A percentile compares a stretch with the other conserved stretches of the same genome.
Conservation (phyloP, 2,329 filamentous ascomycete species). For the Pezicula neosporulosa region DNA sequence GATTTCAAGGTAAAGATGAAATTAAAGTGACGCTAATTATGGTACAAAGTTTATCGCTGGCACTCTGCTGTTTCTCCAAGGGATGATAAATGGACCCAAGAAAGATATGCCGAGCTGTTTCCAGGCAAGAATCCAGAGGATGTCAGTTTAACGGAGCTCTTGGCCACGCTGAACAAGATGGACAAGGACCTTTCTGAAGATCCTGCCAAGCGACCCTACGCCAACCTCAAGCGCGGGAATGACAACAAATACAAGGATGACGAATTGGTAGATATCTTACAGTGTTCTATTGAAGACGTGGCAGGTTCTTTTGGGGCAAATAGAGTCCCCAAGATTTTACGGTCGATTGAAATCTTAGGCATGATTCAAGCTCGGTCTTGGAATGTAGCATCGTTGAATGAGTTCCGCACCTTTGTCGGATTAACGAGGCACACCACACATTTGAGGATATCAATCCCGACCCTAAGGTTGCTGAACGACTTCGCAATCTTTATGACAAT, state of each 20-base stretch:
- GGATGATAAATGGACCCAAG: slow-evolving; percentile 78
- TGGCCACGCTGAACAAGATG: slow-evolving; percentile 59
- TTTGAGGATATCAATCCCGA: slow-evolving; percentile 86
- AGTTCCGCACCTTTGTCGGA: slow-evolving; percentile 80
- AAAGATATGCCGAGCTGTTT: slow-evolving; percentile 62
- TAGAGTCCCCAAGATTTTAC: slow-evolving; percentile 71
- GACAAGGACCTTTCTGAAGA: slow-evolving; percentile 60
- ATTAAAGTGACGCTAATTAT: background rate
- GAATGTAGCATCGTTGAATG: slow-evolving; percentile 72
- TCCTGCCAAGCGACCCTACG: slow-evolving; percentile 66
- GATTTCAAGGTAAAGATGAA: no score
- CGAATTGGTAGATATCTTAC: slow-evolving; percentile 68
- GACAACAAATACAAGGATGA: slow-evolving; percentile 74
- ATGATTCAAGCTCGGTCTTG: slow-evolving; percentile 75
- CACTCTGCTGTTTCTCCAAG: slow-evolving; percentile 73
- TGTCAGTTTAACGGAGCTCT: slow-evolving; percentile 57
- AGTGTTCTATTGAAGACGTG: slow-evolving; percentile 70
- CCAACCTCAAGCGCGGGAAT: slow-evolving; percentile 56
- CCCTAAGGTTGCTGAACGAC: slow-evolving; percentile 61
- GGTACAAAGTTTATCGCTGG: slow-evolving; percentile 65
- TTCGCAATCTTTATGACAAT: slow-evolving; percentile 64
- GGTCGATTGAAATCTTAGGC: slow-evolving; percentile 74
- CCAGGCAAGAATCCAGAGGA: slow-evolving; percentile 44
- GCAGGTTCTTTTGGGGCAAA: slow-evolving; percentile 68
- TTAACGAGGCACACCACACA: slow-evolving; percentile 68